Conservation (phyloP, 2,329 filamentous ascomycete genomes). For the Talaromyces sp. region DNA sequence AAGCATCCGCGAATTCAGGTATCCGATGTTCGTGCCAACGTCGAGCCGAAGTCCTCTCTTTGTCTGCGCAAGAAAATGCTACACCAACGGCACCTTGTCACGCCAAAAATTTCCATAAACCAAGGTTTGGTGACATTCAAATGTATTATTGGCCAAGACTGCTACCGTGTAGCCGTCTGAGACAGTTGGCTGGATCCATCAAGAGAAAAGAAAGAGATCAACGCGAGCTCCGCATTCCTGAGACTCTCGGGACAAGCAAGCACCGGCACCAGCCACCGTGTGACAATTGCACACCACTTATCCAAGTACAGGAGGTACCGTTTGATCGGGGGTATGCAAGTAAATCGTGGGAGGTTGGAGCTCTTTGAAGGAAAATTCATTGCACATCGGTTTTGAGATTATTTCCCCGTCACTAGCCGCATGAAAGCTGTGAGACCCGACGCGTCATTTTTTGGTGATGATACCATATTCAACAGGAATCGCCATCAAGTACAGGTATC, state of each 20-base stretch:
- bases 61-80: neutral
- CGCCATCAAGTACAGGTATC: neutral
- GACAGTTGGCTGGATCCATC: neutral
- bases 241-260: neutral
- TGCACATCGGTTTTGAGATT: neutral
- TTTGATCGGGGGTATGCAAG: neutral
- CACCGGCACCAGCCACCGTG: neutral
- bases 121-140: neutral
- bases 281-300: neutral
- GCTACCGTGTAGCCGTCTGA: neutral
- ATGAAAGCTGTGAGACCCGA: neutral
- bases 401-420: neutral
- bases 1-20: neutral
- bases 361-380: neutral
- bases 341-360: neutral
- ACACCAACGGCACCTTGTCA: neutral
- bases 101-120: neutral
- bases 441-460: neutral
- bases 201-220: neutral
- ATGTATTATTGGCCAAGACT: neutral
- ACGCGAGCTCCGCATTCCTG: neutral
- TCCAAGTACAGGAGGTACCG: neutral
- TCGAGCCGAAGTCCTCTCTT: neutral
- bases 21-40: neutral
- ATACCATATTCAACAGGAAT: neutral